Base-by-base conservation (phyloP, 805 yeast genomes). In the Saccharomycopsis vini region DNA sequence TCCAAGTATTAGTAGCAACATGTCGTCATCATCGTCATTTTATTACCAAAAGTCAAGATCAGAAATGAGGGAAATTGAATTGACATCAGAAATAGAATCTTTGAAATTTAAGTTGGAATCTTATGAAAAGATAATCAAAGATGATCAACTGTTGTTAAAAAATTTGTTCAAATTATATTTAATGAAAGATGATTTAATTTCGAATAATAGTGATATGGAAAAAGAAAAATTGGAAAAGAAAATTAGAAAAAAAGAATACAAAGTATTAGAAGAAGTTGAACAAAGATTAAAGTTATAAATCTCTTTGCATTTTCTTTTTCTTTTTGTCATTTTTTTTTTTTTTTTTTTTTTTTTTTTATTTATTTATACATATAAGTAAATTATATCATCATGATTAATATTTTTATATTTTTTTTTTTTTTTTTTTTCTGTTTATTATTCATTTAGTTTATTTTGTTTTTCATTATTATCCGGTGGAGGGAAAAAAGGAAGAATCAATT, bases 221-320 rank as follows among this genome's bases (percentile, higher is more conserved):
- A 46, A 43, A 32, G 37, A 10, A 5, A 40, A 32, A 20, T 7
- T 33, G 15, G 30, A 5, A 13, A 41, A 38, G 3, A 47, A 41
- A 32, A 16, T 45, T 23, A 42, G 37, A 28, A 40, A 34, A 23
- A 44, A 31, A 24, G 51, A 47, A 29, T 44, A 40, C 16, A 47
- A 43, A 26, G 49, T 47, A 15, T 34, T 47, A 20, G 49, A 48
- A 28, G 38, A 46, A 15, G 52, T 49, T 9, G 50, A 46, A 22
- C 48, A 46, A 28, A 33, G 52, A 18, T 33, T 46, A 9, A 43
- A 36, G 30, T 29, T 42, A 35, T 41, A 22, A 16, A 9, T 5
- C n/a, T 15, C 9, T 6, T 19, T 19, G 7, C 18, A 21, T 33
- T 16, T 33, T 18, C 6, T 6, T 7, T 30, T 30, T 5, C n/a